phyloP scores from a whole-genome alignment of 768 basidiomycete genomes.

The Auricularia auricula-judae region DNA sequence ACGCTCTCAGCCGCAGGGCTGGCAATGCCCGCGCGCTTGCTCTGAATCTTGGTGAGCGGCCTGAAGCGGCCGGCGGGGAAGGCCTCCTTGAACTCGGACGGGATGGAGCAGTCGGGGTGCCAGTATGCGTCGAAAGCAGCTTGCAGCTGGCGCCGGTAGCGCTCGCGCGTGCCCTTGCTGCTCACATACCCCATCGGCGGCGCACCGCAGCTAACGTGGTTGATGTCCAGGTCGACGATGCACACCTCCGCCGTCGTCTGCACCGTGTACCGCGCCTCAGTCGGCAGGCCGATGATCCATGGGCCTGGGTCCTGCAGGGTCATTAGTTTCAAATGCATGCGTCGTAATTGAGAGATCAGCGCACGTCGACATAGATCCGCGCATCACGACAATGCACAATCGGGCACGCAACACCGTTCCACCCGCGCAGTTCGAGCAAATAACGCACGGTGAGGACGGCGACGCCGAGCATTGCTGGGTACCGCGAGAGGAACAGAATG shows the following conservation, averaged over 20 bases:
- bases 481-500: constrained; percentile 77
- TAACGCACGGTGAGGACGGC: constrained; percentile 88
- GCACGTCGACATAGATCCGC: constrained; percentile 73
- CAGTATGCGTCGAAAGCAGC: constrained; percentile 77
- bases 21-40: constrained; percentile 68
- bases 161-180: constrained; percentile 68
- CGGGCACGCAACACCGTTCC: constrained; percentile 79
- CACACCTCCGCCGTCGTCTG: constrained; percentile 72
- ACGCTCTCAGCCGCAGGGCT: constrained; percentile 82
- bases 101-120: constrained; percentile 79
- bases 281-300: constrained; percentile 87
- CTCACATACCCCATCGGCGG: constrained; percentile 71
- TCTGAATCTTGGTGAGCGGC: constrained; percentile 83
- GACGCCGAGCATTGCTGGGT: constrained; percentile 85
- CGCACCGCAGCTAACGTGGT: constrained; percentile 50
- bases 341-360: background rate
- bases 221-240: constrained; percentile 70
- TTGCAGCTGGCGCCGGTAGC: constrained; percentile 61
- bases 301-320: constrained; percentile 66
- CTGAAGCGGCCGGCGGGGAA: constrained; percentile 89
- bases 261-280: constrained; percentile 72
- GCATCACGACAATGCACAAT: constrained; percentile 83
- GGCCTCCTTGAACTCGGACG: constrained; percentile 88
- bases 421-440: constrained; percentile 84
- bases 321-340: background rate